Evolutionary conservation across 208 protist species (phyloP).

Genomic region (Acanthamoeba sp.): DNA sequence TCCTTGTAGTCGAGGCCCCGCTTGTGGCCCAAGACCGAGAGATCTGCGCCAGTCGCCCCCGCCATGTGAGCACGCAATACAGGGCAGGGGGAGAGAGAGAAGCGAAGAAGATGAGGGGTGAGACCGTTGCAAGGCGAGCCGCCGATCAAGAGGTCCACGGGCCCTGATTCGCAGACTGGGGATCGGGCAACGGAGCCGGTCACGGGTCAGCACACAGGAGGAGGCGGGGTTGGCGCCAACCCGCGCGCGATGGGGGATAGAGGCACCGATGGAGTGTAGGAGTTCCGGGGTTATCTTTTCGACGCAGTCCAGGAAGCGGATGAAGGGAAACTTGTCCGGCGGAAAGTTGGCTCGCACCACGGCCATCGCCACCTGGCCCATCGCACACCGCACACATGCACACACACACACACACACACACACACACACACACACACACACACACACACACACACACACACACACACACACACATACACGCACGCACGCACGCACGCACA

Average conservation of each 20-base stretch:
- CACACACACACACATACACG: no score
- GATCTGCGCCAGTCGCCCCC: not conserved
- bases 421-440: no score
- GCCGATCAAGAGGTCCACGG: constrained; percentile 49
- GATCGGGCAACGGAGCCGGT: not conserved
- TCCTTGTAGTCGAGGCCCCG: not conserved
- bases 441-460: no score
- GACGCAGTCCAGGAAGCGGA: not conserved
- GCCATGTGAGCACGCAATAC: not conserved
- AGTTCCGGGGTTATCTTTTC: not conserved
- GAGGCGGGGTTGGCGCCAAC: no score
- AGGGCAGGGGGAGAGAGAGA: no score
- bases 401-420: not conserved
- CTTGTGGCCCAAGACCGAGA: constrained; percentile 45
- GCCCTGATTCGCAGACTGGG: not conserved
- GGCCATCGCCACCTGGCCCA: not conserved
- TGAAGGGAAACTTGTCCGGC: not conserved
- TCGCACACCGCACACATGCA: no score
- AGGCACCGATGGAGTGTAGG: not conserved
- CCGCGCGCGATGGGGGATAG: no score
- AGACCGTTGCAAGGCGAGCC: constrained; percentile 48
- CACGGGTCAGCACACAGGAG: no score
- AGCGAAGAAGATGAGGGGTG: not conserved
- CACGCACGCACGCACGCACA: no score
- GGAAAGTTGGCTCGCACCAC: constrained; percentile 36